Conservation (phyloP, 2,329 filamentous ascomycete species). For the Metarhizium sp. region DNA sequence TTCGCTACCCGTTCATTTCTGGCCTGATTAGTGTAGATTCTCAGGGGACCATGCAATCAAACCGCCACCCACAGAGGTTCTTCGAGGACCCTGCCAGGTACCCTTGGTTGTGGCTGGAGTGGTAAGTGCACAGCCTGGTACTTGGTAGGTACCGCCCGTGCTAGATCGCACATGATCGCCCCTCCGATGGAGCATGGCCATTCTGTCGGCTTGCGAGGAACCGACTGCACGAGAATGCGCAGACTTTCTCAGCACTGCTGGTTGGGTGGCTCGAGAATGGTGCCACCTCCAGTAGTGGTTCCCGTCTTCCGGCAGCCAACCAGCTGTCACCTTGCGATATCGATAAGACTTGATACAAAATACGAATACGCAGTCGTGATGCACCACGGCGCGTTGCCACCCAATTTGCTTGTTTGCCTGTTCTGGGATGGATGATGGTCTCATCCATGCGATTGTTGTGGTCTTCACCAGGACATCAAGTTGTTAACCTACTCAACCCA, state of each 20-base stretch:
- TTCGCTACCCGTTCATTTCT: background rate
- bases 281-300: conserved; percentile 20
- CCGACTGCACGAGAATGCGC: background rate
- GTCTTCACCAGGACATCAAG: background rate
- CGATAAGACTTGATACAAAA: background rate
- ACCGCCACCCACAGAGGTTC: background rate
- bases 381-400: background rate
- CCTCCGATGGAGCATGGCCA: background rate
- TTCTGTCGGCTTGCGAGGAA: background rate
- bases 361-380: background rate
- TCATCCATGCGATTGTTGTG: background rate
- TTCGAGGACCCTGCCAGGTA: background rate
- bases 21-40: background rate
- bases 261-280: conserved; percentile 23
- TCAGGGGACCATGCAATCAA: conserved; percentile 2
- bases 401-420: too few relatives aligned
- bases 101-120: background rate
- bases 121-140: background rate
- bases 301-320: conserved; percentile 20
- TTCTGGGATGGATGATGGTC: background rate
- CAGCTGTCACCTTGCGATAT: background rate
- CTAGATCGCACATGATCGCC: background rate
- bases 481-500: background rate
- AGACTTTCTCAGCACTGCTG: background rate
- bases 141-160: background rate